Conservation (phyloP, 768 basidiomycete species). For the Suillus placidus region DNA sequence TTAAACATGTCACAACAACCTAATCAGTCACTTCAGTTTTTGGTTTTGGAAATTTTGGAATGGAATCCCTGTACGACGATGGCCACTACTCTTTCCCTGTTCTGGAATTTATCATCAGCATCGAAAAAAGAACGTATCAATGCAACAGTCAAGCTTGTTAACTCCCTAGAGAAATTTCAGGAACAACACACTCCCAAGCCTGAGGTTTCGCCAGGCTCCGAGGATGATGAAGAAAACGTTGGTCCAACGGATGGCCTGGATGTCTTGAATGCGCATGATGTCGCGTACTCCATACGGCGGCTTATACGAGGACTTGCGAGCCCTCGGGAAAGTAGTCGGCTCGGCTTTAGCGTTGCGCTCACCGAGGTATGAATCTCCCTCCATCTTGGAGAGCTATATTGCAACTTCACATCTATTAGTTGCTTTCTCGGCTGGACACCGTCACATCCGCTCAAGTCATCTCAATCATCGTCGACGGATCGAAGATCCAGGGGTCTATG, state of each 20-base stretch:
- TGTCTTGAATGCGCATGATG: slow-evolving; percentile 81
- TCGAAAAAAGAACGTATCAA: slow-evolving; percentile 79
- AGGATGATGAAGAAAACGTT: slow-evolving; percentile 48
- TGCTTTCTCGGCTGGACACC: slow-evolving; percentile 76
- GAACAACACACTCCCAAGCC: slow-evolving; percentile 50
- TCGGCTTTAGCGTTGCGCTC: slow-evolving; percentile 95
- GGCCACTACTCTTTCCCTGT: slow-evolving; percentile 89
- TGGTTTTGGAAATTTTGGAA: slow-evolving; percentile 1
- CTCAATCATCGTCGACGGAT: slow-evolving; percentile 70
- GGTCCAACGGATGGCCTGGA: slow-evolving; percentile 56
- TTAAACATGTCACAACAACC: slow-evolving; percentile 33
- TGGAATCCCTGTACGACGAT: slow-evolving; percentile 38
- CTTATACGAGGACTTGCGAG: slow-evolving; percentile 88
- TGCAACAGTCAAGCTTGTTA: slow-evolving; percentile 83
- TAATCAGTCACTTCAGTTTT: slow-evolving; percentile 19
- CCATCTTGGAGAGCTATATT: slow-evolving; percentile 8
- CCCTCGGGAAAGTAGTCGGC: slow-evolving; percentile 88
- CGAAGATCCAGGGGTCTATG: slow-evolving; percentile 74
- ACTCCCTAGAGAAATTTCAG: slow-evolving; percentile 86
- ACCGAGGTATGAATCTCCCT: slow-evolving; percentile 70
- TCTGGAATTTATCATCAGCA: slow-evolving; percentile 89
- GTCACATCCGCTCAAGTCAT: slow-evolving; percentile 79
- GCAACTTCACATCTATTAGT: slow-evolving; percentile 43
- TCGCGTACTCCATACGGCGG: slow-evolving; percentile 87
- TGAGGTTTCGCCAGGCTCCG: slow-evolving; percentile 30